Base-by-base conservation (phyloP, 2,329 filamentous ascomycete species). In the Alternaria sp. region DNA sequence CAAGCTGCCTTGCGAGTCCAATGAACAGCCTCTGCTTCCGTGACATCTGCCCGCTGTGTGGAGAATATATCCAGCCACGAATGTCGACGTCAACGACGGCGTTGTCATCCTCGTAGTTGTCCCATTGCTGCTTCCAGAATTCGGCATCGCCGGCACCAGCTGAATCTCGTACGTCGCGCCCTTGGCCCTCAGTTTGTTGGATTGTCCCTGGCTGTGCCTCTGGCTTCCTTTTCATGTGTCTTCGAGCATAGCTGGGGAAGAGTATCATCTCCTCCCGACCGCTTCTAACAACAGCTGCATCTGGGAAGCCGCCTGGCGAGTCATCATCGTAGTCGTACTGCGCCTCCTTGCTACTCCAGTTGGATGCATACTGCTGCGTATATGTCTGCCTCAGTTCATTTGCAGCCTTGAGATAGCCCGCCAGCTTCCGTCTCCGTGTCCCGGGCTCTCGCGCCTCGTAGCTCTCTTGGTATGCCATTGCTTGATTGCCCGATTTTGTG, bases 11-110 rank as follows among this genome's bases (percentile, higher is more conserved):
- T 13, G 94, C 94, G 24, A 98, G 82, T 0, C 93, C 92, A 53
- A 99, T 87, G 69, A 97, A 82, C 60, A 98, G 82, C 36, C 95
- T 86, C 71, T 97, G 96, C 71, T 92, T 92, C 67, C 93, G 86
- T 26, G 87, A 94, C 85, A 97, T 88, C 4, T 92, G 93, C 0
- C 92, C 93, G 65, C 84, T 85, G 70, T 94, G 91, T 17, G 94
- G 94, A 37, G 88, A 87, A 77, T 97, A 99, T 51, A 98, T 86
- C 95, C 96, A 99, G 13, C 95, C 95, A 67, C 94, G 86, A 24
- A 99, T 92, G 75, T 99, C 94, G 5, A 98, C 92, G 72, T 98
- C 94, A 1, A 97, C 91, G 4, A 97, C 82, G 0, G 93, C 92
- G 74, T 90, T 90, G 70, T 93, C 88, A 59, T 94, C 89, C 74